Evolutionary conservation across 495 filamentous ascomycete species (phyloP), one percentile per base, ranked within the genome.

Genomic region (Bathelium albidoporum): DNA sequence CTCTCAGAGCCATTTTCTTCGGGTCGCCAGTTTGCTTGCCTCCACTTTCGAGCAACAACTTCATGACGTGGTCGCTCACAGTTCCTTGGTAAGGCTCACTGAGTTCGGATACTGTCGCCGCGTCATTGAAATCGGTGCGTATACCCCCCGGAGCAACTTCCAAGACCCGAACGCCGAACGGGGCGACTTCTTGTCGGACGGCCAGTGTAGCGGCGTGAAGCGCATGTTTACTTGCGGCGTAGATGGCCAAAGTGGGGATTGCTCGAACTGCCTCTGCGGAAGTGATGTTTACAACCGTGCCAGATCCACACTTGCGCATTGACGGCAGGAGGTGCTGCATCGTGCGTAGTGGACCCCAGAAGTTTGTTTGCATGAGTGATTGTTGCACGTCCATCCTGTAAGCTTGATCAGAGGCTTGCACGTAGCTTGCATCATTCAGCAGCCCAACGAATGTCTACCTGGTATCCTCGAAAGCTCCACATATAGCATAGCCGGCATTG

Each of bases 281-380:
- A 45, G 72, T 73, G 63, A 85, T 75, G 64, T 79, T 83, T 55
- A 79, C 77, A 52, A 83, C 76, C 34, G 63, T 70, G 1, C 69
- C 78, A 53, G 44, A 59, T 9, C 62, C 65, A 32, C 70, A 67
- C 68, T 70, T 73, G 11, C 81, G 79, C 64, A 85, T 75, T 32
- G 74, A 65, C 7, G 75, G 75, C 1, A 80, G 62, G 24, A 75
- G 68, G 7, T 77, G 77, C 12, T 76, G 73, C 1, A 76, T 75
- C 7, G 80, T 62, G 63, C 76, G 76, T 43, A 75, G 70, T 5
- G 72, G 66, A 7, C 82, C 82, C 32, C 81, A 72, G 10, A 81
- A 74, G 66, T 83, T 84, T 39, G 80, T 81, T 63, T 79, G 74
- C 66, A 78, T 55, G 5, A 55, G 22, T 26, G 49, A 55, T 29